Evolutionary conservation across 2,329 filamentous ascomycete species (phyloP), one percentile per base, ranked within the genome.

Genomic region (Epichloe gansuensis): DNA sequence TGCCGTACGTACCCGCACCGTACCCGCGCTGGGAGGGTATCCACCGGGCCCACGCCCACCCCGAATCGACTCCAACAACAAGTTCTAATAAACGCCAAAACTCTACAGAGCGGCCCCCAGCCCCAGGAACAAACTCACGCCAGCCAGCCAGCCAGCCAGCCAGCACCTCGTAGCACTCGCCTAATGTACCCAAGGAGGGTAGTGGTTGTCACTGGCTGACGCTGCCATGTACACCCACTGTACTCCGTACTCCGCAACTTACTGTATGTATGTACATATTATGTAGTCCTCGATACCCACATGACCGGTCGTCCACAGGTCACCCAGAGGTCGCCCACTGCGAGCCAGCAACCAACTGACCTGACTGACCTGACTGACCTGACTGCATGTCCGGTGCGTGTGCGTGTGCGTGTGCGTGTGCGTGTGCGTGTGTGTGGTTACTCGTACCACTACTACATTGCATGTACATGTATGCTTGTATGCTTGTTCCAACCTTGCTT

Each of bases 1-100:
- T 21, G 17, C 17, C 17, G 17, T 21, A 21, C 51, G 51, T 53
- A 49, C 23, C 51, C 46, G 41, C 51, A 53, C 51, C 51, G 42
- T 49, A 49, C 51, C 51, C 51, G 51, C 28, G 41, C 51, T 49
- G 46, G 41, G 17, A 13, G 15, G 31, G 8, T 47, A 5, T 7
- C 37, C 15, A 9, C 35, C 3, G n/a, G 51, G 38, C 38, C 45
- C 38, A 48, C 21, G 5, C 23, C 9, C 21, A 46, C 35, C 17
- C 28, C 35, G 43, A 43, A 5, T n/a, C 4, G 13, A 13, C 42
- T 11, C 34, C 44, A 28, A 21, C 17, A 21, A 21, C 17, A 21
- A 21, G 15, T 44, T 48, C 45, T 23, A n/a, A 12, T 37, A 31
- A 9, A 9, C 28, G 28, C 28, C 28, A 3, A 31, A 31, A 31